Evolutionary conservation across 805 yeast species (phyloP).

Genomic region (Candida silvatica): DNA sequence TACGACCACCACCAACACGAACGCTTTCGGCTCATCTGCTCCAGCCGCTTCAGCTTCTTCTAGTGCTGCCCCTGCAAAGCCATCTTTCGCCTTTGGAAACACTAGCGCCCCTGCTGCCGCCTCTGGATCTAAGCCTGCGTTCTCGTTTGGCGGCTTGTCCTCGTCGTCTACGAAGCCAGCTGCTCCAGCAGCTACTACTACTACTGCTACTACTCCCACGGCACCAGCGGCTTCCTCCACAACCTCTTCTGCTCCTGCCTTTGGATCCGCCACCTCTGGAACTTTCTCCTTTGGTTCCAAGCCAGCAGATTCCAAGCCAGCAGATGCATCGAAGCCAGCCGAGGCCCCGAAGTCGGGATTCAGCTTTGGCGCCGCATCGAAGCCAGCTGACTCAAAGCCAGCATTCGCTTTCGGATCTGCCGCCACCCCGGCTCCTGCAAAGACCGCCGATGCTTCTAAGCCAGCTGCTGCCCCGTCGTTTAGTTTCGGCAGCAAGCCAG

Average conservation of each 20-base stretch:
- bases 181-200: neutral
- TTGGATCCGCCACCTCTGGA: slow-evolving; percentile 2
- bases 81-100: slow-evolving; percentile 1
- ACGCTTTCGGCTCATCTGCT: slow-evolving; percentile 3
- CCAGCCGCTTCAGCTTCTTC: slow-evolving; percentile 5
- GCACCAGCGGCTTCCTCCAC: neutral
- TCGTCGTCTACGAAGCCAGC: neutral
- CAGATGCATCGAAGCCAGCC: neutral
- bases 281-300: slow-evolving; percentile 4
- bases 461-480: slow-evolving; percentile 3
- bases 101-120: slow-evolving; percentile 4
- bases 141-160: neutral
- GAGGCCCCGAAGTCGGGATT: slow-evolving; percentile 9
- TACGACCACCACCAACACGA: slow-evolving; percentile 2
- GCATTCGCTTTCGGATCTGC: slow-evolving; percentile 15
- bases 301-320: neutral
- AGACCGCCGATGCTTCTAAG: neutral
- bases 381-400: slow-evolving; percentile 6
- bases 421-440: slow-evolving; percentile 4
- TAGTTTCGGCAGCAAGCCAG: no score
- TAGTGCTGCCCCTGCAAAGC: slow-evolving; percentile 2
- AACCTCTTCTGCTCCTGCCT: neutral
- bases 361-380: slow-evolving; percentile 15
- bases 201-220: neutral
- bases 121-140: slow-evolving; percentile 1